Evolutionary conservation across 805 yeast genomes (phyloP), one percentile per base, ranked within the genome.

Genomic region (Ogataea populi-albae): DNA sequence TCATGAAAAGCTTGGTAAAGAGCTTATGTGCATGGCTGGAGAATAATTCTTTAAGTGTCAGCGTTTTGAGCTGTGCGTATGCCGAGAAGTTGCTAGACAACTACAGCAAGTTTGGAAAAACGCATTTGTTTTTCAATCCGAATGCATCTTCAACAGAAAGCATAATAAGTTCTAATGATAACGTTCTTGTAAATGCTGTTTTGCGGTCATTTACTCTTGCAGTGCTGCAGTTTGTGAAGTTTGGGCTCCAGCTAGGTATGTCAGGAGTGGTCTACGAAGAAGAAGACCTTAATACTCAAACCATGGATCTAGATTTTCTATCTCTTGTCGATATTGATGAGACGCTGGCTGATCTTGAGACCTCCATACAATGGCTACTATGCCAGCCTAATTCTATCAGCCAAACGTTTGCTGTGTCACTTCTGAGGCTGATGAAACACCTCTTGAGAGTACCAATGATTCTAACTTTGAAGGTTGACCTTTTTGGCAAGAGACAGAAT

Each of bases 41-140:
- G 37, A 86, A 86, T 39, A 73, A 81, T 40, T 75, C 89, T 6
- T 62, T 87, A 29, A 75, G 87, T n/a, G 84, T 81, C 16, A 85
- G 91, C 0, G 73, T 91, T 1, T 63, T 87, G 29, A 77, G 94
- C 44, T 83, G 89, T 51, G 64, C 85, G 15, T 81, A 80, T 49
- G 79, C 87, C 23, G 50, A 50, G 32, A 37, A 41, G 38, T 29
- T 43, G 19, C 26, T 52, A 43, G 34, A 43, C 27, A 37, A 39
- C 26, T 37, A 41, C 34, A 33, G 44, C 27, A 23, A 17, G 16
- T 21, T 21, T 9, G 52, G 54, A 8, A 35, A 23, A 7, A 16
- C 32, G 4, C 6, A 8, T 9, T 16, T 31, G 19, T 11, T 11
- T n/a, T 35, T 30, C 17, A 21, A 7, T 16, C 14, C 7, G 6